These are phyloP conservation scores for Ganoderma sinense DNA, from an alignment of 1,284 basidiomycete species.

Conservation along the genomic window DNA sequence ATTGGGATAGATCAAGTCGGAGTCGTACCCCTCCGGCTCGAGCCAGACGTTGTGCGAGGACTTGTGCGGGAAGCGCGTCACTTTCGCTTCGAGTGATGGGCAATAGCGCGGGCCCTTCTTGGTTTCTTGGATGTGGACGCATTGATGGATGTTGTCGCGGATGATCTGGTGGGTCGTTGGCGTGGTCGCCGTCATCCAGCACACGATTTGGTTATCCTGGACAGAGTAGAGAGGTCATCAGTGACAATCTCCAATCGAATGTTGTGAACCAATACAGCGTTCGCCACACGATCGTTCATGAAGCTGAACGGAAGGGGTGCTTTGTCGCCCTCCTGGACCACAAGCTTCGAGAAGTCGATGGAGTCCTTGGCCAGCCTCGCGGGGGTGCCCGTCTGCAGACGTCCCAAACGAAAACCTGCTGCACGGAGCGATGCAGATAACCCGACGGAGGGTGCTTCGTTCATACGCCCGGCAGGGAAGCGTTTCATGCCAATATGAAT, in stretches of 20 bases:
- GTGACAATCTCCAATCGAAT: background rate
- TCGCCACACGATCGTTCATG: conserved; percentile 49
- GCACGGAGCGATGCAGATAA: conserved; percentile 77
- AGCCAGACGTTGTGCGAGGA: conserved; percentile 83
- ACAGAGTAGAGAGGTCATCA: background rate
- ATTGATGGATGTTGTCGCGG: conserved; percentile 75
- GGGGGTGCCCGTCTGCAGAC: conserved; percentile 91
- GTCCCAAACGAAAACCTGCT: conserved; percentile 83
- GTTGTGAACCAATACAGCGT: conserved; percentile 43
- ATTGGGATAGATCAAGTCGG: conserved; percentile 89
- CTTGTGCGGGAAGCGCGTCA: conserved; percentile 81
- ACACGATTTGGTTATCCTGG: conserved; percentile 76
- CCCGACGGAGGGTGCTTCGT: conserved; percentile 76
- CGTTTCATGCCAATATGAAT: conserved; percentile 86
- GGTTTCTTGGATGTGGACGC: conserved; percentile 87
- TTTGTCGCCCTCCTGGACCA: conserved; percentile 66
- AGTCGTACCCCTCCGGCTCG: conserved; percentile 91
- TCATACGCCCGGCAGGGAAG: conserved; percentile 85
- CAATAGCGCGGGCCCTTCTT: conserved; percentile 92
- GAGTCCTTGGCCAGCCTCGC: conserved; percentile 77
- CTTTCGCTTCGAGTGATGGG: conserved; percentile 89
- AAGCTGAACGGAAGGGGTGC: conserved; percentile 67
- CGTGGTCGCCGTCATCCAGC: conserved; percentile 81
- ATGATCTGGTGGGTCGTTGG: conserved; percentile 78
- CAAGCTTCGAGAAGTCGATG: conserved; percentile 72